Percentiles rank a stretch among this genome's conserved stretches.
Conservation (phyloP, 116 monocot genomes). For the Dioscorea cayenensis region DNA sequence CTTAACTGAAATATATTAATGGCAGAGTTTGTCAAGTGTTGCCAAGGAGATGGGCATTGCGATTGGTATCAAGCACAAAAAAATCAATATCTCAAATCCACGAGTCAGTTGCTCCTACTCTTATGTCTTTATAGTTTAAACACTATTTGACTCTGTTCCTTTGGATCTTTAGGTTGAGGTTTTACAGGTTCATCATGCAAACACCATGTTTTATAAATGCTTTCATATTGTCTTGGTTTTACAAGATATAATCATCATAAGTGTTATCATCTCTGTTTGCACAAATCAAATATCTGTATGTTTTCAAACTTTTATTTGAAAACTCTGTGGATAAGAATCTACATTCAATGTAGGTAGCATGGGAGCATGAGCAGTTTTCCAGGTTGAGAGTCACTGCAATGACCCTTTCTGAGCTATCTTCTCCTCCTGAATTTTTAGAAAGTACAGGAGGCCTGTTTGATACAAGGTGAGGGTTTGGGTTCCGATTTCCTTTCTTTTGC, state of each 20-base stretch:
- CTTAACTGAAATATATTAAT: constrained; percentile 13
- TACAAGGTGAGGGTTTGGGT: constrained; percentile 38
- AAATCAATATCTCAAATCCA: constrained; percentile 97
- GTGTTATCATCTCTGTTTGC: neutral
- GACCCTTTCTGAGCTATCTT: constrained; percentile 78
- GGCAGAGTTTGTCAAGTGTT: constrained; percentile 77
- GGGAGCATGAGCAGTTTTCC: constrained; percentile 99
- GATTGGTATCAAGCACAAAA: constrained; percentile 92
- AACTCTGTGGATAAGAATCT: neutral
- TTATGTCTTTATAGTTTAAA: neutral
- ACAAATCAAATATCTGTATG: neutral
- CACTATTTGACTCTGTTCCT: neutral
- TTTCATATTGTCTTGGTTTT: neutral
- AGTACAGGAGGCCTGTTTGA: constrained; percentile 71
- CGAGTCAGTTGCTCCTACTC: constrained; percentile 38
- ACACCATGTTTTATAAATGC: neutral
- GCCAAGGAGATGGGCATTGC: constrained; percentile 69
- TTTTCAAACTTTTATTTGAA: neutral
- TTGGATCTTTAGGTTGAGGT: neutral
- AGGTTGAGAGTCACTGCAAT: constrained; percentile 86
- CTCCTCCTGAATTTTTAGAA: constrained; percentile 73
- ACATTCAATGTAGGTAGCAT: constrained; percentile 60
- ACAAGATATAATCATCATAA: neutral
- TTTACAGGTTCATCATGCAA: neutral
- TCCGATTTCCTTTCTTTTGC: constrained; percentile 6